A percentile compares a stretch with the other conserved stretches of the same genome.
These are phyloP conservation scores for Penicillium desertorum DNA, from an alignment of 495 filamentous ascomycete species.

Conservation along the genomic window DNA sequence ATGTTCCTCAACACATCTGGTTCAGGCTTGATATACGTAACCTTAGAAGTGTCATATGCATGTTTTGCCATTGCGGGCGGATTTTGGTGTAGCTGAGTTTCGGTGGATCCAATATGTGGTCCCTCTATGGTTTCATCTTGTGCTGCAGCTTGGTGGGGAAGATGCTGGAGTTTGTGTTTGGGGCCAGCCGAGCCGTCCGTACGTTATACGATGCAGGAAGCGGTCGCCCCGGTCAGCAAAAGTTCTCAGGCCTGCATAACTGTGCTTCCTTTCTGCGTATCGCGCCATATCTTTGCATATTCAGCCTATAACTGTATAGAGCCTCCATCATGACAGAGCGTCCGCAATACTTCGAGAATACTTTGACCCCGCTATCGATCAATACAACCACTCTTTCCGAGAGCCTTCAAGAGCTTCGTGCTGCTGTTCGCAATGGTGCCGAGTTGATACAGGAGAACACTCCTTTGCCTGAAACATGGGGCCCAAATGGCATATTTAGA, in stretches of 20 bases:
- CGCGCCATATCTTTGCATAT: slow-evolving; percentile 13
- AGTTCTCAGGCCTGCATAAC: not conserved
- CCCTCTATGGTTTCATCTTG: not conserved
- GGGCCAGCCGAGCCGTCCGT: not conserved
- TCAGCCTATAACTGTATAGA: not conserved
- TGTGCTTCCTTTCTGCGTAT: slow-evolving; percentile 2
- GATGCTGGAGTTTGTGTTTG: not conserved
- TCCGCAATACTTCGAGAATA: slow-evolving; percentile 32
- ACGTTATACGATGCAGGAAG: not conserved
- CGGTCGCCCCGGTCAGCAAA: slow-evolving; percentile 3
- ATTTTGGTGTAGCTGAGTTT: not conserved
- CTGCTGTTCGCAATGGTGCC: slow-evolving; percentile 32
- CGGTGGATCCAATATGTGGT: slow-evolving; percentile 18
- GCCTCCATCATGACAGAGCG: slow-evolving; percentile 25
- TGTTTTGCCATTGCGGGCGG: not conserved
- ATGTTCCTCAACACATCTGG: too few species aligned
- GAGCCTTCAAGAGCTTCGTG: slow-evolving; percentile 30
- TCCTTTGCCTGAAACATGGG: slow-evolving; percentile 27
- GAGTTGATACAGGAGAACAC: slow-evolving; percentile 27
- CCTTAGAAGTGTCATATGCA: not conserved
- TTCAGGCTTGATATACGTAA: not conserved
- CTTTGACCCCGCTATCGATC: slow-evolving; percentile 17
- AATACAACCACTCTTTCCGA: slow-evolving; percentile 17
- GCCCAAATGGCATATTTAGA: slow-evolving; percentile 29
- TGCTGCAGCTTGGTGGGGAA: slow-evolving; percentile 3